phyloP scores from a whole-genome alignment of 164 flowering plant genomes.

The Protea cynaroides region DNA sequence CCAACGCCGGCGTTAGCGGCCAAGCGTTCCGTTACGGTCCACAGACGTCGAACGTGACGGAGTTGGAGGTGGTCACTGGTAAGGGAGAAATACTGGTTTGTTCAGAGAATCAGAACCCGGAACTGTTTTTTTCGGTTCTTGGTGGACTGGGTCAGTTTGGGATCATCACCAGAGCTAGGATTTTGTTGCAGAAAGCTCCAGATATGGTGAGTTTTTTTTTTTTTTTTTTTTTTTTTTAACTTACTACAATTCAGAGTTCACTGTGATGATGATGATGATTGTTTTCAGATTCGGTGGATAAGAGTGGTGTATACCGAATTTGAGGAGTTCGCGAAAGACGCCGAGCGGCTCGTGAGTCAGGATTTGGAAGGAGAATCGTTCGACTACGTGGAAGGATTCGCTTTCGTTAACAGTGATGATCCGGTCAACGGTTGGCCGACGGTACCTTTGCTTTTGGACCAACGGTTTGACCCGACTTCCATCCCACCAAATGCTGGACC shows the following conservation, averaged over 20 bases:
- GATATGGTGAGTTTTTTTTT: constrained; percentile 38
- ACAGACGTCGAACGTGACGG: constrained; percentile 64
- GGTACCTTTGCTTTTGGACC: constrained; percentile 40
- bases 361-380: constrained; percentile 38
- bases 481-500: constrained; percentile 48
- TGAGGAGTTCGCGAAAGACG: constrained; percentile 54
- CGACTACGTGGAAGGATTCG: constrained; percentile 87
- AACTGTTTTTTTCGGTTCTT: constrained; percentile 55
- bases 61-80: constrained; percentile 83
- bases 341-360: constrained; percentile 56
- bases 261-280: neutral
- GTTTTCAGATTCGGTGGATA: constrained; percentile 71
- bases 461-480: constrained; percentile 33
- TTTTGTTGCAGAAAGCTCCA: constrained; percentile 60
- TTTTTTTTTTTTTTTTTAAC: neutral
- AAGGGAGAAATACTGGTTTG: constrained; percentile 54
- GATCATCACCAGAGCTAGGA: constrained; percentile 69
- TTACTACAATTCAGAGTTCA: too few relatives aligned
- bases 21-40: constrained; percentile 86
- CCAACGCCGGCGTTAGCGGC: constrained; percentile 90
- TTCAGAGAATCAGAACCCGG: constrained; percentile 40
- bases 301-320: constrained; percentile 75
- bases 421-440: constrained; percentile 71
- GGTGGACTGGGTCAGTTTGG: constrained; percentile 97
- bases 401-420: constrained; percentile 64